Base-by-base conservation (phyloP, 768 basidiomycete genomes). In the Phylloporus sp. region DNA sequence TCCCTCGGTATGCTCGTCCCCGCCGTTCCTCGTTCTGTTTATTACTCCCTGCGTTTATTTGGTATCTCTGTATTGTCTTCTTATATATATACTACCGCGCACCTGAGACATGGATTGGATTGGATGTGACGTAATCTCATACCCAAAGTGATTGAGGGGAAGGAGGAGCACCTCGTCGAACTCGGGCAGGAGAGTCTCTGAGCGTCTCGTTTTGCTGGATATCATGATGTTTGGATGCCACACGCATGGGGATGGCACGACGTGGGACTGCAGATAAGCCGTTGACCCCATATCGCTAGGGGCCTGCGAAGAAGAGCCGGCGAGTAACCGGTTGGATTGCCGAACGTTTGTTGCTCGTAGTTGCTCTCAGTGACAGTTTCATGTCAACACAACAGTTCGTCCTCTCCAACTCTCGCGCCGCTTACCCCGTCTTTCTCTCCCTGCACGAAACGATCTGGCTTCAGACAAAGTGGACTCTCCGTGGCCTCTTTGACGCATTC, bases 371-470 rank as follows among this genome's bases (percentile, higher is more conserved):
- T 29, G 17, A 32, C 44, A 32, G 36, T 35, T 47, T 39, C 49
- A 68, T 68, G 65, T 61, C 59, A 39, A 55, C 48, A 43, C 59
- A 38, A 39, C 56, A 31, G 32, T 6, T 17, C 59, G 44, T 39
- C 28, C 38, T 53, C 14, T 67, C 74, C 4, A 40, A 9, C 28
- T 69, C 83, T 17, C 71, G 84, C 29, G 62, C 75, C 4, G 63
- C 74, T 3, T 90, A 90, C 64, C 87, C 89, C 1, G 62, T 71
- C 11, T 90, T 90, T 63, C 72, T 90, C 7, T 75, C 86, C 2
- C 52, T 84, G 4, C 72, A 71, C 13, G 77, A 85, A 21, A 81
- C 86, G 0, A 59, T 78, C 15, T 61, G 68, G 57, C 68, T 88
- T 4, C 87, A 90, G 56, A 49, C 79, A 9, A 71, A 63, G 42